Evolutionary conservation across 352 stramenopile genomes (phyloP).

Genomic region (Globisporangium recalcitrans): DNA sequence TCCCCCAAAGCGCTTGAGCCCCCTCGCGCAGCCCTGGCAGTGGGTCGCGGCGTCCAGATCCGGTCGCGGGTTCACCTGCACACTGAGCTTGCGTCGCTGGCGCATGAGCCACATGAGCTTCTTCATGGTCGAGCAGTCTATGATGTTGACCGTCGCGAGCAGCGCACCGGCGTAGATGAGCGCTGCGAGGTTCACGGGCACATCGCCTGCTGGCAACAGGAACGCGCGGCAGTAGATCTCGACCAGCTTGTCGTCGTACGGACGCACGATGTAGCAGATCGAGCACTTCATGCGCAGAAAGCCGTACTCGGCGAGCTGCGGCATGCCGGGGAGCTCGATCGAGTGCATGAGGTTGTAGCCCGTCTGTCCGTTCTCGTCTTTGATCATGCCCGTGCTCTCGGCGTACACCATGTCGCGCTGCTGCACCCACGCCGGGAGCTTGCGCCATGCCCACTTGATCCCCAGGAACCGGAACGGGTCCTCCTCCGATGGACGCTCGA

Average conservation of each 20-base stretch:
- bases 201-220: slow-evolving; percentile 16
- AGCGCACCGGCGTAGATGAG: slow-evolving; percentile 34
- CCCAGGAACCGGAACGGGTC: slow-evolving; percentile 14
- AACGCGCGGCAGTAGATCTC: slow-evolving; percentile 51
- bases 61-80: neutral
- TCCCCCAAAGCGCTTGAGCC: neutral
- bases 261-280: slow-evolving; percentile 38
- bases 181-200: slow-evolving; percentile 7
- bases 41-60: neutral
- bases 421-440: neutral
- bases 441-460: slow-evolving; percentile 15
- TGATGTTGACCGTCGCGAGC: slow-evolving; percentile 18
- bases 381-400: slow-evolving; percentile 34
- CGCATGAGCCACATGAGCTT: slow-evolving; percentile 31
- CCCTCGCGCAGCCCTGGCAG: neutral
- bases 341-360: slow-evolving; percentile 38
- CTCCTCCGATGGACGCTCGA: slow-evolving; percentile 20
- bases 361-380: slow-evolving; percentile 16
- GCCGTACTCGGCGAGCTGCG: slow-evolving; percentile 20
- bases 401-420: slow-evolving; percentile 24
- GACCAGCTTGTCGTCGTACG: slow-evolving; percentile 21
- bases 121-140: slow-evolving; percentile 29
- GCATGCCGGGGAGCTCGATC: slow-evolving; percentile 21
- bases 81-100: slow-evolving; percentile 25
- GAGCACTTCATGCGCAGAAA: slow-evolving; percentile 39